Percentiles rank a stretch among this genome's conserved stretches.
These are phyloP conservation scores for Kazachstania viticola DNA, from an alignment of 805 yeast species.

Conservation along the genomic window DNA sequence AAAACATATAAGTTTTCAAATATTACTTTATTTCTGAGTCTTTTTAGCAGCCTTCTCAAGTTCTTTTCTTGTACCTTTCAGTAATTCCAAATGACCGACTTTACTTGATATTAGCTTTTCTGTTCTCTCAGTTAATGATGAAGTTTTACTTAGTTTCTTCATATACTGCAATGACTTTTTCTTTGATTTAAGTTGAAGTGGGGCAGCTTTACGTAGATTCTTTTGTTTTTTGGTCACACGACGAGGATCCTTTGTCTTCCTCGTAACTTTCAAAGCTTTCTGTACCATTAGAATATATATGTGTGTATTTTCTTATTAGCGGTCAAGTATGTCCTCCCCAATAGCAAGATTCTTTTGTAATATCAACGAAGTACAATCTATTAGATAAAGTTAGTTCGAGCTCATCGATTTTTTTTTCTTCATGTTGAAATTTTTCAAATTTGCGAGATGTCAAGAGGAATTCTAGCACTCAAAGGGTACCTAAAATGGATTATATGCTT, in stretches of 20 bases:
- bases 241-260: conserved; percentile 30
- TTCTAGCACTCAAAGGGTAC: no score
- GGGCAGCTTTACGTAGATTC: conserved; percentile 63
- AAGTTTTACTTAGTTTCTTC: conserved; percentile 43
- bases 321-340: no score
- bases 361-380: no score
- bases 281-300: conserved; percentile 55
- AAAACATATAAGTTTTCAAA: no score
- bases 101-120: conserved; percentile 79
- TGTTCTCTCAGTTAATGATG: conserved; percentile 45
- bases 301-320: no score
- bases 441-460: no score
- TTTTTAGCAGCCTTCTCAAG: conserved; percentile 39
- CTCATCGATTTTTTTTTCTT: not conserved
- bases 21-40: no score
- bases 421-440: not conserved
- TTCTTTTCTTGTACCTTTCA: conserved; percentile 84
- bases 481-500: no score
- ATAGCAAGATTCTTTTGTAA: no score
- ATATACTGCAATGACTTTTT: conserved; percentile 42
- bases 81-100: conserved; percentile 86
- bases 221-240: conserved; percentile 48
- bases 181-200: conserved; percentile 57
- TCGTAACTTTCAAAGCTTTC: conserved; percentile 48
- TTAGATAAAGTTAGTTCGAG: no score